Evolutionary conservation across 495 filamentous ascomycete species (phyloP).

Genomic region (Durotheca rogersii): DNA sequence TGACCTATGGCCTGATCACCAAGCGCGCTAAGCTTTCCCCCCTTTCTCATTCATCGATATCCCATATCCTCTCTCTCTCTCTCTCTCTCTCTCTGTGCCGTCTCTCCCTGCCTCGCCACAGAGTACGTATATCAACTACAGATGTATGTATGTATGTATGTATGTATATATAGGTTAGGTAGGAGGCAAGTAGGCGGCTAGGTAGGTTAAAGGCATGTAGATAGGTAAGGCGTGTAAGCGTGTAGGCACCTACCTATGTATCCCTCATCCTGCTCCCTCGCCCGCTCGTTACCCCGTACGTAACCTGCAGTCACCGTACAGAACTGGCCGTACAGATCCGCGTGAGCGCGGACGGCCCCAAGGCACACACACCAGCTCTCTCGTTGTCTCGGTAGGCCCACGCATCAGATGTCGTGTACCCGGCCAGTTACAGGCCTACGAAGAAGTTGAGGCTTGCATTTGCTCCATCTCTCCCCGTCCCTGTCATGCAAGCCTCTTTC

Average conservation of each 20-base stretch:
- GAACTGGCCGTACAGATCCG: conserved; percentile 2
- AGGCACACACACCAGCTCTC: conserved; percentile 9
- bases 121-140: too few relatives aligned
- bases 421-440: conserved; percentile 5
- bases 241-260: not conserved
- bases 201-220: too few relatives aligned
- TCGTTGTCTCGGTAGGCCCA: not conserved
- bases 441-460: conserved; percentile 9
- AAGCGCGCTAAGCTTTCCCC: conserved; percentile 36
- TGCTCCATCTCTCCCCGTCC: conserved; percentile 10
- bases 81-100: not conserved
- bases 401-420: conserved; percentile 8
- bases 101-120: too few relatives aligned
- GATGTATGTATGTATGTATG: too few relatives aligned
- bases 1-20: conserved; percentile 37
- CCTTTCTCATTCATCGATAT: conserved; percentile 28
- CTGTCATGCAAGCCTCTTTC: conserved; percentile 16
- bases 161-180: too few relatives aligned
- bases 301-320: conserved; percentile 10
- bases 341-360: conserved; percentile 14
- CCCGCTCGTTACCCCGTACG: conserved; percentile 19
- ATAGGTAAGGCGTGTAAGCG: too few relatives aligned
- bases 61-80: not conserved
- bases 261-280: not conserved
- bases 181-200: too few relatives aligned